Evolutionary conservation across 31 red algal species (phyloP).

Genomic region (Odonthalia washingtoniensis): DNA sequence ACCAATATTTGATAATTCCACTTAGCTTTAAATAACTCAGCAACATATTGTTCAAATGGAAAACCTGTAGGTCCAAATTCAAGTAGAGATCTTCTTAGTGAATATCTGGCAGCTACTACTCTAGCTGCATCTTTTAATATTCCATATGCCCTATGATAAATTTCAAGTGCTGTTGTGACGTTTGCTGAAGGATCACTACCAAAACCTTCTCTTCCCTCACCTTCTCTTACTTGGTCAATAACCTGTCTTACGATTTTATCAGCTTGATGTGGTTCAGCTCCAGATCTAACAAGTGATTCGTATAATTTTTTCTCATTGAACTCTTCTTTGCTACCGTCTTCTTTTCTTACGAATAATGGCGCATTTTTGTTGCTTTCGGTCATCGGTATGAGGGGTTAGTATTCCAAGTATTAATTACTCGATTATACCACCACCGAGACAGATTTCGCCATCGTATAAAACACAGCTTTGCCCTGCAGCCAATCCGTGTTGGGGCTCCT

Average conservation of each 20-base stretch:
- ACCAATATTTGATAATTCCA: not conserved
- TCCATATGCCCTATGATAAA: conserved; percentile 9
- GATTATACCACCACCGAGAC: conserved; percentile 14
- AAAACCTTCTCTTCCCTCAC: no score
- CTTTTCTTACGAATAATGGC: no score
- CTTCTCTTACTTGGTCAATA: no score
- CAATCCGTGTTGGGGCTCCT: not conserved
- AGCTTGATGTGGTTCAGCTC: no score
- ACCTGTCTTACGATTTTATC: no score
- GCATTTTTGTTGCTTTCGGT: no score
- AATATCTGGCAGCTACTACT: conserved; percentile 16
- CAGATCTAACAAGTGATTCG: no score
- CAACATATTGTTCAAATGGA: conserved; percentile 23
- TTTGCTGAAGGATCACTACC: no score
- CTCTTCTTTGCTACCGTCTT: no score
- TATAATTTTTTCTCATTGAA: no score
- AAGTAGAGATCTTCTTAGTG: conserved; percentile 3
- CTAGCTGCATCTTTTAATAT: not conserved
- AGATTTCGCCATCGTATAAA: not conserved
- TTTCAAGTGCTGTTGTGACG: not conserved
- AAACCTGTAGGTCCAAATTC: conserved; percentile 22
- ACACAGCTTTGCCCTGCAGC: conserved; percentile 19
- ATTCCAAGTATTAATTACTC: not conserved
- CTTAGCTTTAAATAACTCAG: not conserved
- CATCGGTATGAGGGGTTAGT: no score